Evolutionary conservation across 495 filamentous ascomycete genomes (phyloP).

Genomic region (Penicillium egyptiacum): DNA sequence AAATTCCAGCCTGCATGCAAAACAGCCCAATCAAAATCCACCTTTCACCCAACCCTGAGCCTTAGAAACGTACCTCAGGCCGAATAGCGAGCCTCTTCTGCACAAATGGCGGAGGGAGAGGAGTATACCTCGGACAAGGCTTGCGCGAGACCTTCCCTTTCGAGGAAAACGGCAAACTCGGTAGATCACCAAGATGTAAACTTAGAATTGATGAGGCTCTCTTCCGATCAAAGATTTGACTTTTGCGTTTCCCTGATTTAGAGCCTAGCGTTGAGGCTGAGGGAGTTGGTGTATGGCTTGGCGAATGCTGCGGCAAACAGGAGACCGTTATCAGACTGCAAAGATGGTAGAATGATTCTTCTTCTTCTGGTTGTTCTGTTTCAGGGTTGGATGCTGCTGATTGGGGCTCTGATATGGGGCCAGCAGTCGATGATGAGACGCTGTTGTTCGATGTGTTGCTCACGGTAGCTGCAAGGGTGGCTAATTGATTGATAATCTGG

Average conservation of each 20-base stretch:
- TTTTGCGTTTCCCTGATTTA: background rate
- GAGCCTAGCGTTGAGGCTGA: slow-evolving; percentile 8
- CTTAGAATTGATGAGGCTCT: slow-evolving; percentile 25
- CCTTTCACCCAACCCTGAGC: background rate
- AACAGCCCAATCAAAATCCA: background rate
- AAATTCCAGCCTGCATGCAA: background rate
- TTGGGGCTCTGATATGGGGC: background rate
- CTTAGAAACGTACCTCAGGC: slow-evolving; percentile 29
- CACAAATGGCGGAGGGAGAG: slow-evolving; percentile 22
- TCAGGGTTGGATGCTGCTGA: background rate
- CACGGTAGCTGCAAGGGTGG: slow-evolving; percentile 17
- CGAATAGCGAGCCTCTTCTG: slow-evolving; percentile 15
- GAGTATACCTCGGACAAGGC: slow-evolving; percentile 21
- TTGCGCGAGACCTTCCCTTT: slow-evolving; percentile 10
- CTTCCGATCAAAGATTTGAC: slow-evolving; percentile 14
- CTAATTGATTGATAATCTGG: slow-evolving; percentile 19
- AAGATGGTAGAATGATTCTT: slow-evolving; percentile 30
- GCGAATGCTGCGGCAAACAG: slow-evolving; percentile 10
- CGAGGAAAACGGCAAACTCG: slow-evolving; percentile 11
- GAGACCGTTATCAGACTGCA: slow-evolving; percentile 29
- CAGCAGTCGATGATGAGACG: background rate
- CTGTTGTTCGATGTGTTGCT: slow-evolving; percentile 10
- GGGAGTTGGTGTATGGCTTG: background rate
- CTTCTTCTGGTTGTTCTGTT: slow-evolving; percentile 11
- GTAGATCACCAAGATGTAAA: slow-evolving; percentile 20